Evolutionary conservation across 2,329 filamentous ascomycete species (phyloP).

Genomic region (Bipolaris bicolor): DNA sequence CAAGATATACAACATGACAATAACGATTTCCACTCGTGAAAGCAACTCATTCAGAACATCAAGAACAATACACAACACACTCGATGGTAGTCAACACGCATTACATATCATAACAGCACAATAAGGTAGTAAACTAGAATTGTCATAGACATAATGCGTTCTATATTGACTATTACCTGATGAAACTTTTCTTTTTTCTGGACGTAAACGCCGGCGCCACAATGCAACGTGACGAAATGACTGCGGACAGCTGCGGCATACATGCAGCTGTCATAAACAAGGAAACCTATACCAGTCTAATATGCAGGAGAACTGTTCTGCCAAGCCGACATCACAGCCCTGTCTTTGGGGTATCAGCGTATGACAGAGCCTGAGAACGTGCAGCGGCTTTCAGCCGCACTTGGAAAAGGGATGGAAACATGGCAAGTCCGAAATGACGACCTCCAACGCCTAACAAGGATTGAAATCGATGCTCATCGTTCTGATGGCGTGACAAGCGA

Average conservation of each 20-base stretch:
- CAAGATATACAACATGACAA: no score
- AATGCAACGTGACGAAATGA: slow-evolving; percentile 28
- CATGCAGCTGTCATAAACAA: slow-evolving; percentile 18
- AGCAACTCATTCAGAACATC: no score
- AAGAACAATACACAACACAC: neutral
- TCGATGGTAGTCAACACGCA: neutral
- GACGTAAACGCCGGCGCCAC: slow-evolving; percentile 34
- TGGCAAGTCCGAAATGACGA: slow-evolving; percentile 20
- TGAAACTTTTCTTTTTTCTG: slow-evolving; percentile 38
- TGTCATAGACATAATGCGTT: slow-evolving; percentile 21
- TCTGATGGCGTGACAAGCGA: slow-evolving; percentile 11
- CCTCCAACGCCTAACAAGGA: slow-evolving; percentile 29
- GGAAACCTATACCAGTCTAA: slow-evolving; percentile 41
- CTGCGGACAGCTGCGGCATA: slow-evolving; percentile 8
- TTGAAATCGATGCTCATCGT: slow-evolving; percentile 18
- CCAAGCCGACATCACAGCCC: slow-evolving; percentile 19
- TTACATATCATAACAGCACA: neutral
- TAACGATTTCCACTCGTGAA: no score
- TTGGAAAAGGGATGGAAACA: slow-evolving; percentile 12
- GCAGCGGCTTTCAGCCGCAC: slow-evolving; percentile 12
- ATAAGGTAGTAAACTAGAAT: neutral
- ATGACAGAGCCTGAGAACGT: slow-evolving; percentile 25
- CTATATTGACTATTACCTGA: slow-evolving; percentile 38
- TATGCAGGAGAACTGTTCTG: slow-evolving; percentile 19
- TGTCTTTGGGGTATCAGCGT: slow-evolving; percentile 42